phyloP scores from a whole-genome alignment of 1,139 yeast species.

The Schizosaccharomyces versatilis region DNA sequence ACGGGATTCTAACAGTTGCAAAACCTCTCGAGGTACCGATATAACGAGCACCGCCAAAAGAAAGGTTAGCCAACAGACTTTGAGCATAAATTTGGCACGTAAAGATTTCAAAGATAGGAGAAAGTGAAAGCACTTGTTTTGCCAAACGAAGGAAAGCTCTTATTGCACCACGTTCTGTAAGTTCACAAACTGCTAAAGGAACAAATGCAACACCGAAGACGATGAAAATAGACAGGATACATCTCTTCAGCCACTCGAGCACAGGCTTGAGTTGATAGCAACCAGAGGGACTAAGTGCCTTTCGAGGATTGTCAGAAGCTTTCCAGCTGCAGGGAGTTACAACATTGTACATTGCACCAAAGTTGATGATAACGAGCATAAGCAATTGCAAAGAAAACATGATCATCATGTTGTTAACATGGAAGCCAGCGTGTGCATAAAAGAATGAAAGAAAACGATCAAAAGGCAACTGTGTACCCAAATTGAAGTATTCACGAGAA shows the following conservation, averaged over 20 bases:
- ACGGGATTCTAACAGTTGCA: slow-evolving; percentile 95
- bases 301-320: slow-evolving; percentile 66
- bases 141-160: slow-evolving; percentile 76
- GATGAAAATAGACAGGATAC: slow-evolving; percentile 89
- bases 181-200: slow-evolving; percentile 88
- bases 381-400: slow-evolving; percentile 82
- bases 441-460: slow-evolving; percentile 94
- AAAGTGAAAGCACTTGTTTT: slow-evolving; percentile 71
- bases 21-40: slow-evolving; percentile 98
- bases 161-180: slow-evolving; percentile 96
- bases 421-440: slow-evolving; percentile 99
- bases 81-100: slow-evolving; percentile 94
- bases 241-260: slow-evolving; percentile 92
- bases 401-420: slow-evolving; percentile 84
- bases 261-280: slow-evolving; percentile 85
- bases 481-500: slow-evolving; percentile 90
- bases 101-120: slow-evolving; percentile 95
- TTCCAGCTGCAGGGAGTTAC: slow-evolving; percentile 67
- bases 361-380: slow-evolving; percentile 74
- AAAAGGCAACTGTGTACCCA: slow-evolving; percentile 90
- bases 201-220: slow-evolving; percentile 93
- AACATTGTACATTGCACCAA: slow-evolving; percentile 81
- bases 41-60: slow-evolving; percentile 98
- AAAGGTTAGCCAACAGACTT: slow-evolving; percentile 69
- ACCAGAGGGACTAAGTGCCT: slow-evolving; percentile 65